Evolutionary conservation across 116 monocot species (phyloP).

Genomic region (Trichopus zeylanicus): DNA sequence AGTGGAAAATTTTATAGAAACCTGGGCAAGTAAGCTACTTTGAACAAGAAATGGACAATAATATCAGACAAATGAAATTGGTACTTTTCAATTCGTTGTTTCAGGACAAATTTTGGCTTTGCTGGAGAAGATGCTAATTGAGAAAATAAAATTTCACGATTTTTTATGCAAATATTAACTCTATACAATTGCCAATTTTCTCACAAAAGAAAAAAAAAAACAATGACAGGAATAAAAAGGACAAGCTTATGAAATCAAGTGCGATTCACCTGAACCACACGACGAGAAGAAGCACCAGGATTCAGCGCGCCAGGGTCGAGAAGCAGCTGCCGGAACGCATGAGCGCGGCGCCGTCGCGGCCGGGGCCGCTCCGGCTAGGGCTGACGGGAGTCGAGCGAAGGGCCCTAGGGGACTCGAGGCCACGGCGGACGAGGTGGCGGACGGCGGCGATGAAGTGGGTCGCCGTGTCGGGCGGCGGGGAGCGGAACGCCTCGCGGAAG

Average conservation of each 20-base stretch:
- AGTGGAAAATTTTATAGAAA: no score
- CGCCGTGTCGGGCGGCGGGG: conserved; percentile 10
- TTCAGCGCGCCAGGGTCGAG: conserved; percentile 18
- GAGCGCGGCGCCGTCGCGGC: conserved; percentile 5
- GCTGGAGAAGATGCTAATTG: no score
- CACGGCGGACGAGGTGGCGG: conserved; percentile 23
- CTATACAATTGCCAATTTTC: conserved; percentile 1
- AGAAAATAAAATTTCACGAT: no score
- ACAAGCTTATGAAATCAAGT: neutral
- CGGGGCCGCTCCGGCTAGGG: conserved; percentile 6
- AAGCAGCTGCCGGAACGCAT: conserved; percentile 34
- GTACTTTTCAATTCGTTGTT: no score
- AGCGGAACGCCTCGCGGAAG: conserved; percentile 41
- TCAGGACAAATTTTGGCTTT: no score
- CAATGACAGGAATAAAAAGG: neutral
- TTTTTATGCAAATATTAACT: no score
- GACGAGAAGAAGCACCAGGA: neutral
- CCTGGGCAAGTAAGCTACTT: no score
- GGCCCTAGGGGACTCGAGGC: conserved; percentile 23
- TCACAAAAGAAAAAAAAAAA: neutral
- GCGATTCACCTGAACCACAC: neutral
- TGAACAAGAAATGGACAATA: no score
- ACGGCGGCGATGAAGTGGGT: conserved; percentile 45
- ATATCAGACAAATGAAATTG: no score
- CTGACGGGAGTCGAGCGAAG: conserved; percentile 20